Conservation (phyloP, 2,329 filamentous ascomycete species). For the Neonectria sp. region DNA sequence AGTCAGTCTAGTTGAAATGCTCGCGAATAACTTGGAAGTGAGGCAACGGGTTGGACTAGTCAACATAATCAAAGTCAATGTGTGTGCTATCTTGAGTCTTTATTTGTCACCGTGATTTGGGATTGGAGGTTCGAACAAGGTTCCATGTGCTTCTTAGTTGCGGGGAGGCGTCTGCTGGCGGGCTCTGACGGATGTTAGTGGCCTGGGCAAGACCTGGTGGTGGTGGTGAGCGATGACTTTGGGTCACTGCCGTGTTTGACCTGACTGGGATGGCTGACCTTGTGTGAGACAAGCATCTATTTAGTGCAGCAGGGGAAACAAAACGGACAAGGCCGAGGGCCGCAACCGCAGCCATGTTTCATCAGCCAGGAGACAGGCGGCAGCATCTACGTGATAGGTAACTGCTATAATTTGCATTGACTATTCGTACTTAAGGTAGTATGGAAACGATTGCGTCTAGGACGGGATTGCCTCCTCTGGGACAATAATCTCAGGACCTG, state of each 20-base stretch:
- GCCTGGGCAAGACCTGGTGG: not conserved
- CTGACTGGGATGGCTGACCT: not conserved
- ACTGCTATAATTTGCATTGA: no score
- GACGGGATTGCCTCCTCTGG: no score
- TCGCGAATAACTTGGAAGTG: not conserved
- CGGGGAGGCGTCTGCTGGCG: not conserved
- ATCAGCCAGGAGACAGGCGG: no score
- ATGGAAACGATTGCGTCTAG: no score
- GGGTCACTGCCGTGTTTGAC: not conserved
- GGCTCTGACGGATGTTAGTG: no score
- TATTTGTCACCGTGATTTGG: not conserved
- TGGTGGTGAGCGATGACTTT: not conserved
- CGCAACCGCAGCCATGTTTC: not conserved
- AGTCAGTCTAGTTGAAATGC: not conserved
- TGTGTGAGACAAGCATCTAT: constrained; percentile 8
- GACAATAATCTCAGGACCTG: no score
- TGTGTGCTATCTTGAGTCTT: not conserved
- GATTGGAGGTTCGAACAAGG: not conserved
- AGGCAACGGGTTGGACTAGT: not conserved
- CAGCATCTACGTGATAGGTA: not conserved
- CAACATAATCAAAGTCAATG: not conserved
- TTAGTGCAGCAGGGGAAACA: constrained; percentile 3
- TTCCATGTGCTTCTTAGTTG: not conserved
- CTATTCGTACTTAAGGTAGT: no score
- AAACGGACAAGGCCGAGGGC: not conserved